Percentiles rank a stretch among this genome's conserved stretches.
phyloP scores from a whole-genome alignment of 179 eudicot genomes.

The Patellifolia procumbens region DNA sequence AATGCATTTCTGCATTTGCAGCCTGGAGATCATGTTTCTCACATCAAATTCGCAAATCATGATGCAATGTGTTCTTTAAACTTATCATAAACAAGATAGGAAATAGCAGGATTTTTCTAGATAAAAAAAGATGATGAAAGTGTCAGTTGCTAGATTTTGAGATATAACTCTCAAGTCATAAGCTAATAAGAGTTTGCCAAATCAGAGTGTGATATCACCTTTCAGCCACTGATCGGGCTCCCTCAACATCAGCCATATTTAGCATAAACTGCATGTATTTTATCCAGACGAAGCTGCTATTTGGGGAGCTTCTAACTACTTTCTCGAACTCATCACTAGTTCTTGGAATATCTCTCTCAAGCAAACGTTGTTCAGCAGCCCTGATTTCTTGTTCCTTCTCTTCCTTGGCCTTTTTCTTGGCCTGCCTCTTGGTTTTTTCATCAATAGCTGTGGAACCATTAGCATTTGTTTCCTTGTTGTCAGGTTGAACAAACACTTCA shows the following conservation, averaged over 20 bases:
- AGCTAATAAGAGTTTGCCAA: neutral
- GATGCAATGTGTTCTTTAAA: conserved; percentile 6
- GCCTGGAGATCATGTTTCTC: neutral
- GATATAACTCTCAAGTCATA: neutral
- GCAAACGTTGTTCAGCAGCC: conserved; percentile 86
- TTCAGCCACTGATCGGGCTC: conserved; percentile 87
- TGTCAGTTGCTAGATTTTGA: neutral
- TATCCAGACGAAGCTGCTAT: conserved; percentile 88
- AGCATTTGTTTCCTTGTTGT: conserved; percentile 28
- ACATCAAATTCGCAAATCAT: neutral
- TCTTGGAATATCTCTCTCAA: conserved; percentile 65
- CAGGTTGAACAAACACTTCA: conserved; percentile 29
- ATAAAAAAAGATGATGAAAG: neutral
- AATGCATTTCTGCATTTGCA: neutral
- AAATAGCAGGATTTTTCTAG: neutral
- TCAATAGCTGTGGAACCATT: conserved; percentile 37
- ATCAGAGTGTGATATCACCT: conserved; percentile 46
- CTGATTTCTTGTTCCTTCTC: conserved; percentile 78
- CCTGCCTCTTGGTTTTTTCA: conserved; percentile 54
- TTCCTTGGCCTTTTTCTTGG: conserved; percentile 72
- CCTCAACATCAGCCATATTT: conserved; percentile 73
- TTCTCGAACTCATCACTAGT: conserved; percentile 87
- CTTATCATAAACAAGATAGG: neutral
- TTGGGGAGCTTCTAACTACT: conserved; percentile 75
- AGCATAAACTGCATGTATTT: conserved; percentile 84